These are phyloP conservation scores for Lentinus brumalis DNA, from an alignment of 768 basidiomycete genomes.

Conservation along the genomic window DNA sequence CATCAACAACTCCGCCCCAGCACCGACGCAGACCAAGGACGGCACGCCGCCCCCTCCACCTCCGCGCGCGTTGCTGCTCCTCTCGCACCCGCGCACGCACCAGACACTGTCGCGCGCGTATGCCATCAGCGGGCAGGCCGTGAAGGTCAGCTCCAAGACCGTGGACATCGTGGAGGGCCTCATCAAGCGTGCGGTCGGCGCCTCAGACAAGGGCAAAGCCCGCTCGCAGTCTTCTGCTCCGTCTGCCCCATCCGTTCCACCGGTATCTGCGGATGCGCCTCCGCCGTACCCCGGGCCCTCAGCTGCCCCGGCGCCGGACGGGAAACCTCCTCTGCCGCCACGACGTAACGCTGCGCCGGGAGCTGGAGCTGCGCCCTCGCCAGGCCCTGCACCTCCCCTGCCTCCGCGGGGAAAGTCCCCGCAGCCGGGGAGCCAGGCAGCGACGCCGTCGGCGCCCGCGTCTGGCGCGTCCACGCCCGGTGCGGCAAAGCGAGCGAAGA, in stretches of 20 bases:
- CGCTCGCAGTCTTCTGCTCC: background rate
- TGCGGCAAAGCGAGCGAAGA: conserved; percentile 21
- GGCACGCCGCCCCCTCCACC: conserved; percentile 32
- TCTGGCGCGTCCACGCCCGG: conserved; percentile 1
- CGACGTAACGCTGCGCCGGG: background rate
- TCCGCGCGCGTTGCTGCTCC: conserved; percentile 28
- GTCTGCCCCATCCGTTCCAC: background rate
- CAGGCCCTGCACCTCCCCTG: conserved; percentile 6
- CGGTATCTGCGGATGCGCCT: background rate
- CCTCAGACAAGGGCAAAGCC: conserved; percentile 12
- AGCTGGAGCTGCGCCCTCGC: background rate
- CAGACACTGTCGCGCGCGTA: conserved; percentile 63
- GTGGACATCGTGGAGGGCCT: conserved; percentile 59
- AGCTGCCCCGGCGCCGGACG: background rate
- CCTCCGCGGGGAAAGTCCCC: conserved; percentile 17
- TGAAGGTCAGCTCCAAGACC: conserved; percentile 65
- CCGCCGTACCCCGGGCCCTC: conserved; percentile 1
- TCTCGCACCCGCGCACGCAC: conserved; percentile 57
- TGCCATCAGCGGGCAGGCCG: conserved; percentile 64
- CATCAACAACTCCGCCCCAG: conserved; percentile 57
- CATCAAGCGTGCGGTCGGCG: conserved; percentile 58
- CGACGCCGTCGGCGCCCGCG: background rate
- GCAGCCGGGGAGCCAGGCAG: background rate
- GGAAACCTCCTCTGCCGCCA: conserved; percentile 5
- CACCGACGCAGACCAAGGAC: conserved; percentile 30